Conservation (phyloP, 805 yeast genomes). For the Clavispora vitiphila region DNA sequence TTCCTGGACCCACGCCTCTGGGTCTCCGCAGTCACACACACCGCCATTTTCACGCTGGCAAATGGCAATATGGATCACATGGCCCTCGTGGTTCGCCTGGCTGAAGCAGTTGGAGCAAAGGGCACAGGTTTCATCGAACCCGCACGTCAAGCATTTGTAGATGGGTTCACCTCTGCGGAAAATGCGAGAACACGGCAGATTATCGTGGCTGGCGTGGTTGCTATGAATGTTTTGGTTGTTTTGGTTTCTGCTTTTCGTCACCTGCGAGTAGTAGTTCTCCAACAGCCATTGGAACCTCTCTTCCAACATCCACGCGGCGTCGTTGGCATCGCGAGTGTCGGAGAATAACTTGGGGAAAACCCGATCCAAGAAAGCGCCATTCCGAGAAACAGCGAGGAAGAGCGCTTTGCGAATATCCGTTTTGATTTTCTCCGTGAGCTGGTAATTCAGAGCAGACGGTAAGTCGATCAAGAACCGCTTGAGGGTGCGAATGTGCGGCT, state of each 20-base stretch:
- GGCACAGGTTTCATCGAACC: conserved; percentile 79
- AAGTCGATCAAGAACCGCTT: conserved; percentile 33
- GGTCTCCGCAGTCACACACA: conserved; percentile 86
- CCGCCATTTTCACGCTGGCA: conserved; percentile 70
- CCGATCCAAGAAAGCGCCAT: conserved; percentile 34
- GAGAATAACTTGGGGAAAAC: conserved; percentile 33
- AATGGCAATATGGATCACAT: conserved; percentile 60
- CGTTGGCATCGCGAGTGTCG: not conserved
- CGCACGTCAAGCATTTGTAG: conserved; percentile 70
- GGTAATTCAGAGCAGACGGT: conserved; percentile 31
- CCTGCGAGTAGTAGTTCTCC: conserved; percentile 21
- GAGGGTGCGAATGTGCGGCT: conserved; percentile 1
- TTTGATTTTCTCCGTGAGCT: conserved; percentile 23
- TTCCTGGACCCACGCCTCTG: conserved; percentile 68
- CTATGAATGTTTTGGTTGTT: conserved; percentile 18
- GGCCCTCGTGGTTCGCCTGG: conserved; percentile 65
- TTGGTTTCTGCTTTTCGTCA: conserved; percentile 13
- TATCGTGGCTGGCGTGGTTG: conserved; percentile 45
- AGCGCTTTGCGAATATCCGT: conserved; percentile 38
- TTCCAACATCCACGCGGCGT: conserved; percentile 12
- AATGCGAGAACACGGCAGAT: conserved; percentile 69
- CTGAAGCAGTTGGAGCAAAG: conserved; percentile 74
- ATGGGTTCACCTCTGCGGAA: conserved; percentile 78
- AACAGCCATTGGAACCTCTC: conserved; percentile 30
- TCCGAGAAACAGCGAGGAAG: conserved; percentile 37